Base-by-base conservation (phyloP, 2,329 filamentous ascomycete species). In the Exophiala lecanii-corni region DNA sequence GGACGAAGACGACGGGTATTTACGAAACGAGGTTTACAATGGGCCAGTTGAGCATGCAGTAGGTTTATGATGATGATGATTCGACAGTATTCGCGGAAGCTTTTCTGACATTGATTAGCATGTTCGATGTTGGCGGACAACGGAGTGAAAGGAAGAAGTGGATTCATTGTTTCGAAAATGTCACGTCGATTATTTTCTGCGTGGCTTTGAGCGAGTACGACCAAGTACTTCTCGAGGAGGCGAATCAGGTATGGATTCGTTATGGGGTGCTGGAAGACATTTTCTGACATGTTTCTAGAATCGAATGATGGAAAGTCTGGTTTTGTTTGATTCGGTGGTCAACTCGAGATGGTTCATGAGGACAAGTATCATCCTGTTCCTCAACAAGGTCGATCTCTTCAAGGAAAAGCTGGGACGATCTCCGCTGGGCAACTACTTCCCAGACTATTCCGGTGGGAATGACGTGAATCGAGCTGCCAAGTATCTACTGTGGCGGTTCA, bases 101-200 rank as follows among this genome's bases (percentile, higher is more conserved):
- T n/a, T n/a, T n/a, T n/a, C n/a, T n/a, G n/a, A 62, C 36, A 5
- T 30, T 47, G 58, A 39, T 59, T 61, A 97, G 91, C 71, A 98
- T 98, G 92, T 98, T 98, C 62, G 92, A 98, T 65, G 92, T 98
- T 3, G 92, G 92, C 51, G 92, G 92, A 17, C 92, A 98, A 68
- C 76, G 92, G 62, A 97, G 91, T 65, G 92, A 98, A 69, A 80
- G 92, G 51, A 98, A 98, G 74, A 98, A 98, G 72, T 98, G 92
- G 92, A 98, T 98, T 62, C 92, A 98, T 70, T 98, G 92, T 71
- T 98, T 98, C 66, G 92, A 98, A 67, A 97, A 97, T 59, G 92
- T 98, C 59, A 98, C 92, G 32, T 97, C 92, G 3, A 98, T 98
- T 66, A 98, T 98, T 56, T 98, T 98, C 69, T 98, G 92, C 62